Conservation (phyloP, 2,329 filamentous ascomycete genomes). For the Kalaharituber pfeilii region DNA sequence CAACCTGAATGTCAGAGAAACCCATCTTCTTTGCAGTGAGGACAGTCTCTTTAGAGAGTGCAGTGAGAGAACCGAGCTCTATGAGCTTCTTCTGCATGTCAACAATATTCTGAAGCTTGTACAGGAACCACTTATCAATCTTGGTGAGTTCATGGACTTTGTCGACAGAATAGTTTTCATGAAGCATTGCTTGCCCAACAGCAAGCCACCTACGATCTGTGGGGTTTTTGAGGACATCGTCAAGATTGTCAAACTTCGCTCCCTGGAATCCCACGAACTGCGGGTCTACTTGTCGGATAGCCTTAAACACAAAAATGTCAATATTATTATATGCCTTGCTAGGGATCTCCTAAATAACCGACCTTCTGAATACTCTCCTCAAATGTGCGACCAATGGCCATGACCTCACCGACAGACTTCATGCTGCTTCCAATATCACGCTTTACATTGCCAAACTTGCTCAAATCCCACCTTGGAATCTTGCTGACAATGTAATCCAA, state of each 20-base stretch:
- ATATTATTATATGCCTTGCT: background rate
- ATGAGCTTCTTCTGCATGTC: constrained; percentile 76
- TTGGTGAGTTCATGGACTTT: constrained; percentile 84
- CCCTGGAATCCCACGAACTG: constrained; percentile 85
- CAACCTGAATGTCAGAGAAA: constrained; percentile 94
- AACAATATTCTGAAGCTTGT: constrained; percentile 96
- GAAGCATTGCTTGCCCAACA: constrained; percentile 92
- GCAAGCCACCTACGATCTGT: constrained; percentile 95
- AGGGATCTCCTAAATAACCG: background rate
- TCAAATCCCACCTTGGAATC: constrained; percentile 94
- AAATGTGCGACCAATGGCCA: constrained; percentile 96
- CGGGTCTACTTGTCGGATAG: constrained; percentile 90
- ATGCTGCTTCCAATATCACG: constrained; percentile 93
- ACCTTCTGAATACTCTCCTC: constrained; percentile 95
- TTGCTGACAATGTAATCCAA: constrained; percentile 97
- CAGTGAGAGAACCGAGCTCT: constrained; percentile 62
- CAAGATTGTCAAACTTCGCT: constrained; percentile 82
- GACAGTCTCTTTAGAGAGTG: constrained; percentile 74
- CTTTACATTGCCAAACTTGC: constrained; percentile 98
- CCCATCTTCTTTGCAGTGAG: constrained; percentile 91
- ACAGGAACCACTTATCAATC: constrained; percentile 98
- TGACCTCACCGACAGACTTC: constrained; percentile 98
- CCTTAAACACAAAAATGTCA: constrained; percentile 25
- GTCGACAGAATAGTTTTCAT: constrained; percentile 89
- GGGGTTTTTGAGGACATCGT: constrained; percentile 76